Conservation (phyloP, 176 grass and related monocot genomes). For the Cymbopogon citratus region DNA sequence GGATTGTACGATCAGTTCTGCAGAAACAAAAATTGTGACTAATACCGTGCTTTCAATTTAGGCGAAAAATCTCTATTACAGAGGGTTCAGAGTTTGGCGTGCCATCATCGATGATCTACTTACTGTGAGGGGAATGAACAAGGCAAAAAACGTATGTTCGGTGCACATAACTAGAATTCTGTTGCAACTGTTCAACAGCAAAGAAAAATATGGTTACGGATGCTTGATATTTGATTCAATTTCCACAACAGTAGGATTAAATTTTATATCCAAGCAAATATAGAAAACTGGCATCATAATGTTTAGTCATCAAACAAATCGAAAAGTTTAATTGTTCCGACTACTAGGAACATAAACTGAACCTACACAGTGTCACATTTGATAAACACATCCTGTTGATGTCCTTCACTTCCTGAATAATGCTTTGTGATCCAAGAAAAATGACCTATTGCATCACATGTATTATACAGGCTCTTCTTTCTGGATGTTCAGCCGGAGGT, state of each 20-base stretch:
- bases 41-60: slow-evolving; percentile 23
- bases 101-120: slow-evolving; percentile 81
- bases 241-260: not conserved
- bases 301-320: not conserved
- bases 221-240: not conserved
- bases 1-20: not conserved
- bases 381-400: not conserved
- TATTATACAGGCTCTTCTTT: slow-evolving; percentile 73
- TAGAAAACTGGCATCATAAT: not conserved
- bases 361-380: slow-evolving; percentile 5
- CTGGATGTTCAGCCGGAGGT: slow-evolving; percentile 88
- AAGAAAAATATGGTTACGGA: not conserved
- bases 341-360: not conserved
- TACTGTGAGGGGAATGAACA: slow-evolving; percentile 55
- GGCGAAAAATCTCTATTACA: slow-evolving; percentile 60
- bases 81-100: slow-evolving; percentile 70
- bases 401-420: not conserved
- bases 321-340: not conserved
- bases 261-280: not conserved
- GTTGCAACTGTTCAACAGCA: not conserved
- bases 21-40: not conserved
- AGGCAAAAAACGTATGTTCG: slow-evolving; percentile 56
- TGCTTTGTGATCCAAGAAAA: not conserved
- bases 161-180: not conserved
- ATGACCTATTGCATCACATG: not conserved